Conservation (phyloP, 2,329 filamentous ascomycete genomes). For the Hypoxylon sp. region DNA sequence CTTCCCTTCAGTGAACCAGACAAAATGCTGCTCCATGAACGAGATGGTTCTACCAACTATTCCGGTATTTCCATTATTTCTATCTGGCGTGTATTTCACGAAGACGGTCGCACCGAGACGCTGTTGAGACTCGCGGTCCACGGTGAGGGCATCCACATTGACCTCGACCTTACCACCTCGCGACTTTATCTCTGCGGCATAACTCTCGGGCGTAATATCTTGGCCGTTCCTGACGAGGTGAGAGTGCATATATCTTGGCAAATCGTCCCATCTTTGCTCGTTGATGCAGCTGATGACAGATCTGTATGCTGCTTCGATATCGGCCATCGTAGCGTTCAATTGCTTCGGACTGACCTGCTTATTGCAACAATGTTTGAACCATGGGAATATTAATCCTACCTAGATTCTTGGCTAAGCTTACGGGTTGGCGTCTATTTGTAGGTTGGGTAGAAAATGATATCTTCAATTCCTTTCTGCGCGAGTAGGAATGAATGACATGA, state of each 20-base stretch:
- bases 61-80: constrained; percentile 2
- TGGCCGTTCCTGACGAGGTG: constrained; percentile 37
- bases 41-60: constrained; percentile 16
- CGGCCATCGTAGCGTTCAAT: constrained; percentile 30
- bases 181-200: constrained; percentile 32
- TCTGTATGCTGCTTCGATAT: constrained; percentile 38
- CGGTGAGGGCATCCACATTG: constrained; percentile 42
- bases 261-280: constrained; percentile 42
- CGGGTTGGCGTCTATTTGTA: constrained; percentile 4
- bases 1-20: constrained; percentile 43
- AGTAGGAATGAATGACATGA: constrained; percentile 8
- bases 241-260: constrained; percentile 39
- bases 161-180: constrained; percentile 32
- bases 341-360: constrained; percentile 8
- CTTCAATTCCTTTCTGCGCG: background rate
- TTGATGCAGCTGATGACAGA: constrained; percentile 44
- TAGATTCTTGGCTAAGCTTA: constrained; percentile 1
- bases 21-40: constrained; percentile 39
- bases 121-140: constrained; percentile 36
- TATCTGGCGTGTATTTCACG: constrained; percentile 22
- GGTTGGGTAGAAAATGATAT: background rate
- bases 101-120: constrained; percentile 34
- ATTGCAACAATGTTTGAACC: background rate
- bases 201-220: constrained; percentile 32
- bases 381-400: constrained; percentile 1